Evolutionary conservation across 1,284 basidiomycete species (phyloP).

Genomic region (Pterula multifida): DNA sequence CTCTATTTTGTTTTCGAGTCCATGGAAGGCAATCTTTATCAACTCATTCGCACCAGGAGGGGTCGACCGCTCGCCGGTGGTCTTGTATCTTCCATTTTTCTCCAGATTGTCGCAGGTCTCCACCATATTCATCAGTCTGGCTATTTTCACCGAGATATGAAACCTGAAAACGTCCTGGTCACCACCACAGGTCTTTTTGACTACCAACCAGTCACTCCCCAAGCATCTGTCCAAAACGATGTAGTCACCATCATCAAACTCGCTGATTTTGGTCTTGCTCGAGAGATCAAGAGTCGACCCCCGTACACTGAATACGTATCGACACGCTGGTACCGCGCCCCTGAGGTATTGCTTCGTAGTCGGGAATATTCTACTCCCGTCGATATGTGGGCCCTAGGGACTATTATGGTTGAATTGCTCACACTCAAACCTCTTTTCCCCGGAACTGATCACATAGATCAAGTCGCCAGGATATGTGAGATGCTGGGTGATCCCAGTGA

Average conservation of each 20-base stretch:
- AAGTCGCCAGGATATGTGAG: conserved; percentile 84
- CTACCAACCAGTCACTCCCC: conserved; percentile 73
- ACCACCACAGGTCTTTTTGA: conserved; percentile 97
- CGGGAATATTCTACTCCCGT: conserved; percentile 93
- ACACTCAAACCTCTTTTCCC: conserved; percentile 95
- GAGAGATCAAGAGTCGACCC: conserved; percentile 80
- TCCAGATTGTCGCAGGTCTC: conserved; percentile 84
- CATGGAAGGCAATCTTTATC: conserved; percentile 99
- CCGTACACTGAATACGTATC: conserved; percentile 99
- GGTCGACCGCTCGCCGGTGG: conserved; percentile 91
- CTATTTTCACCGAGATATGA: conserved; percentile 99
- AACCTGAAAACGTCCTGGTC: conserved; percentile 98
- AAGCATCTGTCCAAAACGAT: conserved; percentile 72
- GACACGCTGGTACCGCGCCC: conserved; percentile 98
- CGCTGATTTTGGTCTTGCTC: conserved; percentile 95
- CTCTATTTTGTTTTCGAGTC: conserved; percentile 99
- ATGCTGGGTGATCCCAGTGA: conserved; percentile 86
- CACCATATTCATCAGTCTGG: conserved; percentile 88
- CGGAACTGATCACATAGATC: conserved; percentile 93
- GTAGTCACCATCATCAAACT: conserved; percentile 97
- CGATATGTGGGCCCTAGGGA: conserved; percentile 98
- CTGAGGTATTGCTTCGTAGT: conserved; percentile 89
- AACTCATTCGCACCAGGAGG: conserved; percentile 95
- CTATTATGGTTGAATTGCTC: conserved; percentile 94
- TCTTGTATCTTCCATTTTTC: conserved; percentile 90